Percentiles rank a stretch among this genome's conserved stretches.
These are phyloP conservation scores for Nannochloris sp. DNA, from an alignment of 139 green algal species.

Conservation along the genomic window DNA sequence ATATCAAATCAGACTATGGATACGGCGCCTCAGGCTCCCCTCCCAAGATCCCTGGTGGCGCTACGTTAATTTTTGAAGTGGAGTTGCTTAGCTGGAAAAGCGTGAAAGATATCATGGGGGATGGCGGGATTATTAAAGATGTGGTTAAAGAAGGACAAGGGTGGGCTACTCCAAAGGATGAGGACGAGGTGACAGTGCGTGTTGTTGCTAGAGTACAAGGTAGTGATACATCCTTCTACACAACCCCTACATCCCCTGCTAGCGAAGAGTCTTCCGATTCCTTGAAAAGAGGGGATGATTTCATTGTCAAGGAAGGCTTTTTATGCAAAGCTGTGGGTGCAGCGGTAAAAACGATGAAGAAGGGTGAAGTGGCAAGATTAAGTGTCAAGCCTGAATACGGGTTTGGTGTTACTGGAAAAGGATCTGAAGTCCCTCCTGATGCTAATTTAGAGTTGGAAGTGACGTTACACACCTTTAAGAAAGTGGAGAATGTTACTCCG, in stretches of 20 bases:
- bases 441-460: conserved; percentile 62
- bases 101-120: conserved; percentile 71
- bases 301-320: conserved; percentile 34
- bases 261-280: not conserved
- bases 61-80: conserved; percentile 91
- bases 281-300: conserved; percentile 48
- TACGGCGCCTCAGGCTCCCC: conserved; percentile 80
- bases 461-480: conserved; percentile 66
- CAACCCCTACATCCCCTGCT: conserved; percentile 6
- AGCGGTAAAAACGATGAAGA: conserved; percentile 74
- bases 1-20: conserved; percentile 70
- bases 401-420: conserved; percentile 48
- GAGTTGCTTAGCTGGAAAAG: conserved; percentile 85
- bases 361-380: conserved; percentile 53
- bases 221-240: conserved; percentile 26
- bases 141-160: conserved; percentile 38
- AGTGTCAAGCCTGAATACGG: conserved; percentile 53
- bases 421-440: conserved; percentile 44
- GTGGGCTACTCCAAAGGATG: conserved; percentile 48
- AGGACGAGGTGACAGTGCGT: conserved; percentile 63
- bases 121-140: conserved; percentile 76
- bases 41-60: conserved; percentile 79
- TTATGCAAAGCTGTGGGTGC: conserved; percentile 31
- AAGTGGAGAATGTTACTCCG: conserved; percentile 35
- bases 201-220: conserved; percentile 37